A percentile compares a stretch with the other conserved stretches of the same genome.
phyloP scores from a whole-genome alignment of 2,329 filamentous ascomycete genomes.

The Fusarium proliferatum region DNA sequence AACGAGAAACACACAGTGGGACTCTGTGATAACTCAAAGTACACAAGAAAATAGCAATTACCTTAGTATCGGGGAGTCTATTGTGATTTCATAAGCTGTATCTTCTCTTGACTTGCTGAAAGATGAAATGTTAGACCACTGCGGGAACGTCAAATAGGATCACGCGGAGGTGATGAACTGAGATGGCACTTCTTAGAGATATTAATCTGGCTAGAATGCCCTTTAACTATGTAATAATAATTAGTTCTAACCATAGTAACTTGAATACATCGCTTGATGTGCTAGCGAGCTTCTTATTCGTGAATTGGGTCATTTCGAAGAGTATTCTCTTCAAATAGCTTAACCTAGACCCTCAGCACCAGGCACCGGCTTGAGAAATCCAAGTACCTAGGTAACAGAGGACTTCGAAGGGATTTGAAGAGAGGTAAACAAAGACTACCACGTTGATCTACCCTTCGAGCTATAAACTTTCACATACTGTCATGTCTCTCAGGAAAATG shows the following conservation, averaged over 20 bases:
- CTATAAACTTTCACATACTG: not conserved
- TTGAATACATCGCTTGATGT: accelerated
- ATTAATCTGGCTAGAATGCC: accelerated
- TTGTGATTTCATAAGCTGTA: accelerated
- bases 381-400: too few species aligned
- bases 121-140: accelerated
- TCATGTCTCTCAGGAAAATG: accelerated
- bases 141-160: accelerated
- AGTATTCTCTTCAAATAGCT: not conserved
- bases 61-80: not conserved
- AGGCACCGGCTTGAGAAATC: not conserved
- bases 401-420: not conserved
- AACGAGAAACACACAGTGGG: not conserved
- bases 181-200: not conserved
- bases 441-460: accelerated
- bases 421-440: accelerated
- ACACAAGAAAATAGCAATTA: accelerated
- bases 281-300: not conserved
- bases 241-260: accelerated
- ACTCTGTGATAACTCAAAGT: accelerated
- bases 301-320: too few species aligned
- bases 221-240: accelerated
- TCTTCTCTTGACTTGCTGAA: not conserved
- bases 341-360: not conserved
- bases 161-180: accelerated